Conservation (phyloP, 2,329 filamentous ascomycete species). For the Colletotrichum shisoi region DNA sequence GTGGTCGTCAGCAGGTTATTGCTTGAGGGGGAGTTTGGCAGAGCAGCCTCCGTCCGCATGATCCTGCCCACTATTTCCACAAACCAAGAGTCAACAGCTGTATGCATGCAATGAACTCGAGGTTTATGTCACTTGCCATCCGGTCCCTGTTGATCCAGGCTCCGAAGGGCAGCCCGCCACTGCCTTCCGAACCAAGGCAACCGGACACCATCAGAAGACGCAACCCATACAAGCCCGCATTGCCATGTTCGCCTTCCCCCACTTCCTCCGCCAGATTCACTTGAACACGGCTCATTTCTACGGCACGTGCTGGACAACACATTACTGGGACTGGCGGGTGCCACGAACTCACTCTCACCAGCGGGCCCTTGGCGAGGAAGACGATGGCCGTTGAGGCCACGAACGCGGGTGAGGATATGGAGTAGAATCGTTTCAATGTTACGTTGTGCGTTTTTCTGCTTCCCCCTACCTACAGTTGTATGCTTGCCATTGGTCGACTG, state of each 20-base stretch:
- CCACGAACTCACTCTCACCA: slow-evolving; percentile 68
- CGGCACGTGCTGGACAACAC: slow-evolving; percentile 47
- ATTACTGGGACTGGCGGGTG: slow-evolving; percentile 64
- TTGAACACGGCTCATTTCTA: slow-evolving; percentile 41
- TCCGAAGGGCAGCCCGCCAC: not conserved
- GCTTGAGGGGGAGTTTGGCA: not conserved
- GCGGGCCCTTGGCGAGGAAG: slow-evolving; percentile 61
- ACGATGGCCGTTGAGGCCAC: slow-evolving; percentile 68
- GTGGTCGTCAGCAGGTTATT: not conserved
- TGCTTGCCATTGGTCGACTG: not conserved
- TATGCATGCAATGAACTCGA: not conserved
- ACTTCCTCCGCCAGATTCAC: slow-evolving; percentile 34
- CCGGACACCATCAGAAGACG: not conserved
- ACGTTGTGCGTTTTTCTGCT: slow-evolving; percentile 46
- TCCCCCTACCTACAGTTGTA: not conserved
- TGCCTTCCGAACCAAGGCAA: not conserved
- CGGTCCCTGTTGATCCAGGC: not conserved
- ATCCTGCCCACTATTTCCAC: not conserved
- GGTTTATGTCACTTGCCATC: not conserved
- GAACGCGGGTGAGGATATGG: slow-evolving; percentile 65
- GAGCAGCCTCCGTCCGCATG: too few relatives aligned
- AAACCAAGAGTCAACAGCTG: too few relatives aligned
- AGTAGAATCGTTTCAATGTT: slow-evolving; percentile 64
- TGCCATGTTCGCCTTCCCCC: slow-evolving; percentile 41
- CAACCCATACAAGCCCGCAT: slow-evolving; percentile 32